phyloP scores from a whole-genome alignment of 129 eudicot genomes.

The Flaveria ramosissima region DNA sequence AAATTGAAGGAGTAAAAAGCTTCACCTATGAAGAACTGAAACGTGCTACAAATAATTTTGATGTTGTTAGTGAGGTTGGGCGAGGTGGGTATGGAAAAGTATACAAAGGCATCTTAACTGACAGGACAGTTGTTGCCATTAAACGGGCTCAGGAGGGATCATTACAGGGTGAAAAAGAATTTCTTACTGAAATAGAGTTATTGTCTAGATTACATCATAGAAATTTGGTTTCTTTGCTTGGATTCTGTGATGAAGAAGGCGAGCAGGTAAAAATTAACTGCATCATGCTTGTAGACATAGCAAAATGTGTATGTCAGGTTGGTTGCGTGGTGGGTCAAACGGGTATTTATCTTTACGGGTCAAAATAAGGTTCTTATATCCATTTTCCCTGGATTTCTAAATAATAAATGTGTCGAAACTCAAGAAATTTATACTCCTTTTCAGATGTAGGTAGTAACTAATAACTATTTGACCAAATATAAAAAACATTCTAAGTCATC shows the following conservation, averaged over 20 bases:
- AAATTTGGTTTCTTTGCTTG: slow-evolving; percentile 70
- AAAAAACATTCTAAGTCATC: slow-evolving; percentile 8
- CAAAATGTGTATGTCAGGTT: neutral
- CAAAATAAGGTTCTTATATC: neutral
- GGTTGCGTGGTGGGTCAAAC: neutral
- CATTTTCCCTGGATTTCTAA: slow-evolving; percentile 9
- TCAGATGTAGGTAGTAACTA: neutral
- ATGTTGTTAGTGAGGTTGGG: slow-evolving; percentile 54
- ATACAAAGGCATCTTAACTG: slow-evolving; percentile 60
- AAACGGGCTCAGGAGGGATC: slow-evolving; percentile 86
- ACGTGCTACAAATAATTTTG: slow-evolving; percentile 57
- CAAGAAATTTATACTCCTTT: slow-evolving; percentile 6
- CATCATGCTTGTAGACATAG: slow-evolving; percentile 1
- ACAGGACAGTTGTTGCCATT: slow-evolving; percentile 76
- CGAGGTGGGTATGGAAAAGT: slow-evolving; percentile 92
- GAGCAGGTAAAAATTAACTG: slow-evolving; percentile 60
- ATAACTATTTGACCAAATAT: neutral
- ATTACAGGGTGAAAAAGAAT: slow-evolving; percentile 78
- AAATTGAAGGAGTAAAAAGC: slow-evolving; percentile 73
- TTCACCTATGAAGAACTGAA: slow-evolving; percentile 67
- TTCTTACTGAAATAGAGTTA: slow-evolving; percentile 78
- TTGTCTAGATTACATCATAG: slow-evolving; percentile 80
- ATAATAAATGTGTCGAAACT: neutral
- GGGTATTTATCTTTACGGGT: neutral
- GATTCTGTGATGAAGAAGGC: slow-evolving; percentile 81